These are phyloP conservation scores for Trypanosoma melophagium DNA, from an alignment of 208 protist species.

Conservation along the genomic window DNA sequence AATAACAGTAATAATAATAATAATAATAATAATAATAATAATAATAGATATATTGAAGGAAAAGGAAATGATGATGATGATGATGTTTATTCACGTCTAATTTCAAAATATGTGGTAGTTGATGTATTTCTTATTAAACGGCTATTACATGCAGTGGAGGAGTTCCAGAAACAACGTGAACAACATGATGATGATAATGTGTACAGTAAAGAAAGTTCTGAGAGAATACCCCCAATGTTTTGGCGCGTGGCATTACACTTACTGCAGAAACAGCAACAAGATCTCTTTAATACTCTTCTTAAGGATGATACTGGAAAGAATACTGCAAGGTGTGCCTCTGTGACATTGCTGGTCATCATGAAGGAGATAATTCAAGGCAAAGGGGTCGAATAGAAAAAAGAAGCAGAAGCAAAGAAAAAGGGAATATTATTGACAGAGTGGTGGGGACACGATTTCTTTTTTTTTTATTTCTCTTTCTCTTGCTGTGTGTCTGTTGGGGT, in stretches of 20 bases:
- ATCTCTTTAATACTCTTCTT: neutral
- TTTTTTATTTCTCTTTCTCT: too few relatives aligned
- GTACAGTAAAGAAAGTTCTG: neutral
- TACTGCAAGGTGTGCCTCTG: neutral
- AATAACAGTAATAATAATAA: neutral
- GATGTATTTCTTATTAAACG: constrained; percentile 26
- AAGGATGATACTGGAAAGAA: neutral
- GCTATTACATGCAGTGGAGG: constrained; percentile 10
- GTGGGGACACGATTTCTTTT: too few relatives aligned
- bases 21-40: neutral
- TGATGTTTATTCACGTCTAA: neutral
- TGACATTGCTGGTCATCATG: constrained; percentile 9
- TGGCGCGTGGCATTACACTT: constrained; percentile 17
- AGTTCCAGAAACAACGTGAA: neutral
- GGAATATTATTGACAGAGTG: too few relatives aligned
- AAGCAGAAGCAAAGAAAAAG: neutral
- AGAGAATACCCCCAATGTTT: constrained; percentile 4
- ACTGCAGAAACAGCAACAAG: constrained; percentile 20
- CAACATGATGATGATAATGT: neutral
- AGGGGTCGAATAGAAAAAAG: neutral
- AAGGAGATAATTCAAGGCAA: constrained; percentile 14
- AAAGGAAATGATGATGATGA: neutral
- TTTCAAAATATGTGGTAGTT: constrained; percentile 21
- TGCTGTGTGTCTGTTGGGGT: too few relatives aligned
- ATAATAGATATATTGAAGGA: constrained; percentile 1